A percentile compares a stretch with the other conserved stretches of the same genome.
Conservation (phyloP, 345 rosid genomes). For the Boechera divaricarpa region DNA sequence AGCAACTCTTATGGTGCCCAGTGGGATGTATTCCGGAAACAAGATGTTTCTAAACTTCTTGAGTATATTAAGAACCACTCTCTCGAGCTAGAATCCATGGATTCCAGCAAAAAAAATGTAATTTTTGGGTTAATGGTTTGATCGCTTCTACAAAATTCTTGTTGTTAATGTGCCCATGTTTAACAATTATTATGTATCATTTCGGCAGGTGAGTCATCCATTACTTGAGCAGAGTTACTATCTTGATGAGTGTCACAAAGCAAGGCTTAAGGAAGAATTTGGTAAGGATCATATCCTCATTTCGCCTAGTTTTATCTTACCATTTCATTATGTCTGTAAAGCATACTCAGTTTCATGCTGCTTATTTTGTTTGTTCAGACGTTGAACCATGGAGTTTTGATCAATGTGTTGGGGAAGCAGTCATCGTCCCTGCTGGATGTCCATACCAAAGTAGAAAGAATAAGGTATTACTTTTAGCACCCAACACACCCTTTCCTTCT, state of each 20-base stretch:
- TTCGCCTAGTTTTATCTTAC: slow-evolving; percentile 9
- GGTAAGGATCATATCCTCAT: slow-evolving; percentile 54
- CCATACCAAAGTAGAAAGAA: slow-evolving; percentile 87
- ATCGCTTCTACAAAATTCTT: slow-evolving; percentile 11
- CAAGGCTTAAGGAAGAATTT: slow-evolving; percentile 85
- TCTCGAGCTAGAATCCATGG: slow-evolving; percentile 53
- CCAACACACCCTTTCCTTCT: not conserved
- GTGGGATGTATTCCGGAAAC: slow-evolving; percentile 94
- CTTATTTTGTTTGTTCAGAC: slow-evolving; percentile 51
- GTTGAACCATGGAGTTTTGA: slow-evolving; percentile 95
- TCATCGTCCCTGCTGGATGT: slow-evolving; percentile 90
- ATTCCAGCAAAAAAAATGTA: slow-evolving; percentile 57
- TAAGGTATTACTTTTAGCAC: slow-evolving; percentile 55
- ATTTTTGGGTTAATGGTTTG: slow-evolving; percentile 42
- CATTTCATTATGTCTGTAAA: slow-evolving; percentile 5
- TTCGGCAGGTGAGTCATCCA: slow-evolving; percentile 77
- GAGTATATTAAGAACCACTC: slow-evolving; percentile 76
- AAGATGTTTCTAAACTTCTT: slow-evolving; percentile 82
- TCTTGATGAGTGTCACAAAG: slow-evolving; percentile 74
- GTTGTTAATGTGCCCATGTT: slow-evolving; percentile 26
- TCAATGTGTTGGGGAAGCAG: slow-evolving; percentile 96
- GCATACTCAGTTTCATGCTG: slow-evolving; percentile 7
- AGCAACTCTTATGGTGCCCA: slow-evolving; percentile 69
- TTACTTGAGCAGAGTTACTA: slow-evolving; percentile 83
- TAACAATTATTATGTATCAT: not conserved